Percentiles rank a stretch among this genome's conserved stretches.
phyloP scores from a whole-genome alignment of 495 filamentous ascomycete genomes.

The Trichoderma orchidacearum region DNA sequence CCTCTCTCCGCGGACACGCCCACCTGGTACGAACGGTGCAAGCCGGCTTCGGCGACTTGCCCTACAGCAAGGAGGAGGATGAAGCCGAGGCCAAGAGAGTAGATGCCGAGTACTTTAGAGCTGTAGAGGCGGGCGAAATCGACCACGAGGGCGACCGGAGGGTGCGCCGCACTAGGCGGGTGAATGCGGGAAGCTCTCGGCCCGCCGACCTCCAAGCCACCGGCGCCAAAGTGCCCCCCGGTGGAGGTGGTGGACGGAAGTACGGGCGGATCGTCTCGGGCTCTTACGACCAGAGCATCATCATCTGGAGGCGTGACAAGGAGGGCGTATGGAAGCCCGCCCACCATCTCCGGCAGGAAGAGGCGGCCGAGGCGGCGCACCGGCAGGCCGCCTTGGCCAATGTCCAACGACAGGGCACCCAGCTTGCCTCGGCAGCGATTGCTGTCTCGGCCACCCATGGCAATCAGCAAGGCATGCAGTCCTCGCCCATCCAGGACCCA shows the following conservation, averaged over 20 bases:
- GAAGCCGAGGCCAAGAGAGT: slow-evolving; percentile 56
- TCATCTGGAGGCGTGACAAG: slow-evolving; percentile 79
- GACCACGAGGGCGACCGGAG: slow-evolving; percentile 9
- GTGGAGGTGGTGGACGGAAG: slow-evolving; percentile 65
- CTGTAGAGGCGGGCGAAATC: slow-evolving; percentile 46
- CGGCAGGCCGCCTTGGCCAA: neutral
- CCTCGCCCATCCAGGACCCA: neutral
- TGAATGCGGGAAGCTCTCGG: slow-evolving; percentile 64
- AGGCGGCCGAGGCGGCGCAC: slow-evolving; percentile 29
- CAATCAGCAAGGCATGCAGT: neutral
- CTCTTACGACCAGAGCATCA: slow-evolving; percentile 88
- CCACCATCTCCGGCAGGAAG: slow-evolving; percentile 58
- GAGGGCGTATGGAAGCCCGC: slow-evolving; percentile 69
- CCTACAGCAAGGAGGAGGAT: slow-evolving; percentile 59
- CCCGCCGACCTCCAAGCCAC: slow-evolving; percentile 65
- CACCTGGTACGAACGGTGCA: slow-evolving; percentile 90
- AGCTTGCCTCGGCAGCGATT: neutral
- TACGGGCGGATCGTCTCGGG: slow-evolving; percentile 88
- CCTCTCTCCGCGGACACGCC: slow-evolving; percentile 64
- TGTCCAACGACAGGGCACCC: neutral
- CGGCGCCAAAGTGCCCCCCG: slow-evolving; percentile 74
- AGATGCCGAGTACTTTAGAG: slow-evolving; percentile 57
- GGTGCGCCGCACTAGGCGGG: slow-evolving; percentile 29
- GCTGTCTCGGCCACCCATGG: neutral
- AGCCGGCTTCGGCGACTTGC: slow-evolving; percentile 81